phyloP scores from a whole-genome alignment of 768 basidiomycete species.

The Leccinum arenicola region DNA sequence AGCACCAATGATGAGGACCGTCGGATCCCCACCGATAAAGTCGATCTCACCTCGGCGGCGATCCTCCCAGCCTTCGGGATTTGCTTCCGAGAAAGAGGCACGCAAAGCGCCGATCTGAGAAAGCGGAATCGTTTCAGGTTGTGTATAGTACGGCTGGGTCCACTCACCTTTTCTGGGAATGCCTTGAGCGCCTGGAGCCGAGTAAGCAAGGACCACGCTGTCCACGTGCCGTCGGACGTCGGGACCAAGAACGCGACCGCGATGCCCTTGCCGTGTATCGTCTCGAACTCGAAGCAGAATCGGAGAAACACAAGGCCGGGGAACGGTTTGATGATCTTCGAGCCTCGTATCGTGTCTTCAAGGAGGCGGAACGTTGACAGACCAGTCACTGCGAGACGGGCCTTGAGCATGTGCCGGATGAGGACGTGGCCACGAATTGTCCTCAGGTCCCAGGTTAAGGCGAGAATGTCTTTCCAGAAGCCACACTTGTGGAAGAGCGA shows the following conservation, averaged over 20 bases:
- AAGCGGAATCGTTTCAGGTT: not conserved
- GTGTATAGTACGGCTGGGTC: not conserved
- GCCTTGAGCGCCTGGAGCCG: slow-evolving; percentile 54
- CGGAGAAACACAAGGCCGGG: slow-evolving; percentile 59
- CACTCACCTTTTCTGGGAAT: slow-evolving; percentile 42
- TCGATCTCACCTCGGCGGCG: slow-evolving; percentile 39
- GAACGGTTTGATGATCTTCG: slow-evolving; percentile 39
- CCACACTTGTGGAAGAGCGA: slow-evolving; percentile 24
- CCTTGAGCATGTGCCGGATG: slow-evolving; percentile 36
- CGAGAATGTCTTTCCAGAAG: slow-evolving; percentile 51
- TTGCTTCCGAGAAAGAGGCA: slow-evolving; percentile 28
- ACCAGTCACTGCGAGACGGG: slow-evolving; percentile 31
- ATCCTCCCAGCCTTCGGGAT: slow-evolving; percentile 51
- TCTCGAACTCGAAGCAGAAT: slow-evolving; percentile 54
- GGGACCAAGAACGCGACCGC: slow-evolving; percentile 54
- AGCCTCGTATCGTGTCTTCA: slow-evolving; percentile 26
- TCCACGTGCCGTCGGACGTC: slow-evolving; percentile 43
- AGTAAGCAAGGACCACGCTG: slow-evolving; percentile 58
- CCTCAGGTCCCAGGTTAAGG: slow-evolving; percentile 55
- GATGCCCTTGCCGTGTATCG: slow-evolving; percentile 43
- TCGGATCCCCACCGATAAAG: slow-evolving; percentile 47
- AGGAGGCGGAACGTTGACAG: slow-evolving; percentile 18
- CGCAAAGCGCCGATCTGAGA: slow-evolving; percentile 38
- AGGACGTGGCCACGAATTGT: slow-evolving; percentile 39
- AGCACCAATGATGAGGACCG: slow-evolving; percentile 61